Evolutionary conservation across 2,329 filamentous ascomycete species (phyloP).

Genomic region (Pezicula neosporulosa): DNA sequence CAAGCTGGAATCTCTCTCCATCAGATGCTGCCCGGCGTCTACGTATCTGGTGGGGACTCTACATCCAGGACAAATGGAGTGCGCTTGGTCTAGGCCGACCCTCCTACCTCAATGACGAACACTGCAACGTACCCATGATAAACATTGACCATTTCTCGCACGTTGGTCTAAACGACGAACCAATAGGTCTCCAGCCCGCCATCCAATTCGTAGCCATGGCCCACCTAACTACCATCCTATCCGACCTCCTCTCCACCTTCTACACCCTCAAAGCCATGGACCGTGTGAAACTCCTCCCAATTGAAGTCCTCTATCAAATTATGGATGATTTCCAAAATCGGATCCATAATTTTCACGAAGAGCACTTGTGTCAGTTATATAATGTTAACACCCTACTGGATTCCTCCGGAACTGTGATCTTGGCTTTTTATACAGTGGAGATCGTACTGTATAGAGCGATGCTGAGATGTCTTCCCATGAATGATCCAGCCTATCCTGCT

Average conservation of each 20-base stretch:
- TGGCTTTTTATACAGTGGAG: constrained; percentile 18
- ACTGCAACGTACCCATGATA: constrained; percentile 37
- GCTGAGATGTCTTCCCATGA: constrained; percentile 14
- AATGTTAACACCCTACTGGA: constrained; percentile 11
- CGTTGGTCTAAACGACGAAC: constrained; percentile 26
- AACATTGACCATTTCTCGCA: constrained; percentile 33
- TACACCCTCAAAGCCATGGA: constrained; percentile 34
- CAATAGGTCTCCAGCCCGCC: constrained; percentile 11
- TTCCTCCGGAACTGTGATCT: constrained; percentile 12
- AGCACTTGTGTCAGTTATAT: constrained; percentile 16
- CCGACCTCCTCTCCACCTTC: constrained; percentile 45
- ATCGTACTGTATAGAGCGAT: constrained; percentile 18
- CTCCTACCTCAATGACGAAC: constrained; percentile 32
- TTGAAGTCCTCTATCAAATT: constrained; percentile 13
- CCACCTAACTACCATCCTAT: constrained; percentile 45
- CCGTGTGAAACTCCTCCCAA: constrained; percentile 12
- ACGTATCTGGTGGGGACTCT: constrained; percentile 60
- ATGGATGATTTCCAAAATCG: constrained; percentile 14
- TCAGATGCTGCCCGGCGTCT: constrained; percentile 37
- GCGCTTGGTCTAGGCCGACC: constrained; percentile 54
- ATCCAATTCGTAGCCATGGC: constrained; percentile 44
- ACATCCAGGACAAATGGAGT: constrained; percentile 62
- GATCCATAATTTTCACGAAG: constrained; percentile 14
- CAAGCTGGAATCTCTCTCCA: constrained; percentile 22
- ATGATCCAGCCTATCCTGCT: constrained; percentile 8